Evolutionary conservation across 2,329 filamentous ascomycete species (phyloP).

Genomic region (Aspergillus sp.): DNA sequence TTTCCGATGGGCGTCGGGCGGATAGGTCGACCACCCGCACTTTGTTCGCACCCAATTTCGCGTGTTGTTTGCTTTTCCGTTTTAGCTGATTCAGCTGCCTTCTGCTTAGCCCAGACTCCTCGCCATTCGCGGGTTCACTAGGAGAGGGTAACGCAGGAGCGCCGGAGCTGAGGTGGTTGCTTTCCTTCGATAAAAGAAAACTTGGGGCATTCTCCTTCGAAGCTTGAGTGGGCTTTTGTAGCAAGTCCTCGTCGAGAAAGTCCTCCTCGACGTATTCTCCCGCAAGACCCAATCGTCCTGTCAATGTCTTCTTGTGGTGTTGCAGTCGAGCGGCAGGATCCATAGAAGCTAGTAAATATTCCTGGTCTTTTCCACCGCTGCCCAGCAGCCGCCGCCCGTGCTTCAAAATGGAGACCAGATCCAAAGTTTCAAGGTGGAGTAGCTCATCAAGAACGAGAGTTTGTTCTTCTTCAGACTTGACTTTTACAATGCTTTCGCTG

Average conservation of each 20-base stretch:
- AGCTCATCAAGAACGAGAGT: conserved; percentile 51
- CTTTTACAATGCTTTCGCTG: conserved; percentile 35
- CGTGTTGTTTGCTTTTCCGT: conserved; percentile 86
- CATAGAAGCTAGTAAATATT: conserved; percentile 78
- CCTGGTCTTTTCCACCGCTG: conserved; percentile 76
- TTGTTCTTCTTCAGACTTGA: conserved; percentile 36
- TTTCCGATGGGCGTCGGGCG: conserved; percentile 63
- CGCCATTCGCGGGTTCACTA: conserved; percentile 51
- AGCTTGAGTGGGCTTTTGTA: conserved; percentile 44
- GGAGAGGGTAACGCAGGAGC: conserved; percentile 48
- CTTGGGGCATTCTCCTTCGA: conserved; percentile 53
- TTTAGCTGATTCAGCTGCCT: conserved; percentile 93
- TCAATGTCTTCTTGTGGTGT: conserved; percentile 86
- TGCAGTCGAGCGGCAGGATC: conserved; percentile 77
- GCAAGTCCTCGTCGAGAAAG: conserved; percentile 67
- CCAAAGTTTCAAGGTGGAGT: conserved; percentile 71
- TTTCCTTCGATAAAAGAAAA: conserved; percentile 41
- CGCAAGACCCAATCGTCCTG: conserved; percentile 76
- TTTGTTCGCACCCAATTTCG: conserved; percentile 86
- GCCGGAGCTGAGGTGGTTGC: conserved; percentile 45
- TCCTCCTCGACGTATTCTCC: conserved; percentile 86
- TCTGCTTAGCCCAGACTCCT: conserved; percentile 78
- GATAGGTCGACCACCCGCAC: conserved; percentile 86
- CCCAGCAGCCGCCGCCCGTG: conserved; percentile 82
- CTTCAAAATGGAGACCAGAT: conserved; percentile 76